Base-by-base conservation (phyloP, 768 basidiomycete genomes). In the Podaxis sp. region DNA sequence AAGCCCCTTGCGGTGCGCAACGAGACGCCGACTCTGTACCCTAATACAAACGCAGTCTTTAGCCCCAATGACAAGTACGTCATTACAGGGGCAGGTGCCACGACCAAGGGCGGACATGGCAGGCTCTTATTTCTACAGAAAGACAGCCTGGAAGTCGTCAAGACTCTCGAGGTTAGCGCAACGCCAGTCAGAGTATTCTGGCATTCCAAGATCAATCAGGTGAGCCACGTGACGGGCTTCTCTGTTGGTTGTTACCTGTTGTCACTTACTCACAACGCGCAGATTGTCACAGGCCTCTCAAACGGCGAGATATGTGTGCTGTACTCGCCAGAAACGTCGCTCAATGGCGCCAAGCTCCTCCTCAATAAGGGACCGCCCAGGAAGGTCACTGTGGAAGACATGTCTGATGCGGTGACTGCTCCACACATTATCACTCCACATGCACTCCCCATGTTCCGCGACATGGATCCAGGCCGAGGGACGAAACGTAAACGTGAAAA, bases 191-290 rank as follows among this genome's bases (percentile, higher is more conserved):
- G 89, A 70, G 92, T 98, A 2, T 76, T 84, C 28, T 99, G 97
- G 97, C 97, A 98, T 78, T 86, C 93, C 5, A 93, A 92, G 76
- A 99, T 99, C 81, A 99, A 99, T 79, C 94, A 97, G 84, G 93
- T 92, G 65, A 68, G 87, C 72, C 53, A 49, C 59, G 67, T 68
- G 33, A 57, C 66, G 42, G 64, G 57, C 44, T 49, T 64, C 44
- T 7, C 19, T 17, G 15, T 19, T 46, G 42, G 19, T 44, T 62
- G 63, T 63, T 65, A 28, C 28, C 3, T 67, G 62, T 59, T 52
- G 24, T 49, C 56, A 65, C 59, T 67, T 64, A 64, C 53, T 65
- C 28, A 68, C 59, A 53, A 59, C 57, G 65, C 66, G 52, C 70
- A 99, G 91, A 92, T 99, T 70, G 80, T 98, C 63, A 83, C 92